Evolutionary conservation across 306 rosid genomes (phyloP).

Genomic region (Quercus variabilis): DNA sequence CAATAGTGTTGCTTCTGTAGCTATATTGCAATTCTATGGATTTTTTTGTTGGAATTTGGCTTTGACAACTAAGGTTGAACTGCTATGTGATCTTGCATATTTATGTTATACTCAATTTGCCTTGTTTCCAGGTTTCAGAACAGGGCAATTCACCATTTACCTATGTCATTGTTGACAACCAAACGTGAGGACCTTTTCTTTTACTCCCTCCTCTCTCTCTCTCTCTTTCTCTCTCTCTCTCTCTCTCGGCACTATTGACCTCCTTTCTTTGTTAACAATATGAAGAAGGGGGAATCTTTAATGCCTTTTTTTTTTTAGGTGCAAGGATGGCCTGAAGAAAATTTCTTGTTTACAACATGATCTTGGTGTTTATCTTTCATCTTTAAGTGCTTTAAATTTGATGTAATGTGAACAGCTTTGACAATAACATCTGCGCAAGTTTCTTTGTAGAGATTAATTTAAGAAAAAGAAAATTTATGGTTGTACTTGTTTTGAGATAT

Average conservation of each 20-base stretch:
- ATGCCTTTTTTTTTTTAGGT: constrained; percentile 9
- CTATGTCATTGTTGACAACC: constrained; percentile 79
- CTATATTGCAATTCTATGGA: not conserved
- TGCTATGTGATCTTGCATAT: not conserved
- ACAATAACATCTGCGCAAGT: not conserved
- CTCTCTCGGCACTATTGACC: not conserved
- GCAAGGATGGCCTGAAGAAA: not conserved
- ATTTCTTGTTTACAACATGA: not conserved
- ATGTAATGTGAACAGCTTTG: not conserved
- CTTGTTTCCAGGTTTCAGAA: constrained; percentile 64
- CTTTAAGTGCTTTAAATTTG: not conserved
- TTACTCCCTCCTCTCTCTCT: not conserved
- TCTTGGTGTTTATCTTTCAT: not conserved
- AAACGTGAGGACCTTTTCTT: constrained; percentile 60
- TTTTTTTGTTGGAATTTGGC: not conserved
- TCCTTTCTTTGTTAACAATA: not conserved
- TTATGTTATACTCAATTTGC: constrained; percentile 5
- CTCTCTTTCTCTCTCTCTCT: not conserved
- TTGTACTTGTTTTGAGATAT: not conserved
- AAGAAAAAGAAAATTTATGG: not conserved
- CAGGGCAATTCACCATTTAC: constrained; percentile 88
- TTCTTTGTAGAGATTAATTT: not conserved
- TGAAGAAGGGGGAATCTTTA: not conserved
- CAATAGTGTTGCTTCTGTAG: not conserved
- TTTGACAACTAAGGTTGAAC: not conserved